Evolutionary conservation across 257 asterid genomes (phyloP), one percentile per base, ranked within the genome.

Genomic region (Penstemon eatonii): DNA sequence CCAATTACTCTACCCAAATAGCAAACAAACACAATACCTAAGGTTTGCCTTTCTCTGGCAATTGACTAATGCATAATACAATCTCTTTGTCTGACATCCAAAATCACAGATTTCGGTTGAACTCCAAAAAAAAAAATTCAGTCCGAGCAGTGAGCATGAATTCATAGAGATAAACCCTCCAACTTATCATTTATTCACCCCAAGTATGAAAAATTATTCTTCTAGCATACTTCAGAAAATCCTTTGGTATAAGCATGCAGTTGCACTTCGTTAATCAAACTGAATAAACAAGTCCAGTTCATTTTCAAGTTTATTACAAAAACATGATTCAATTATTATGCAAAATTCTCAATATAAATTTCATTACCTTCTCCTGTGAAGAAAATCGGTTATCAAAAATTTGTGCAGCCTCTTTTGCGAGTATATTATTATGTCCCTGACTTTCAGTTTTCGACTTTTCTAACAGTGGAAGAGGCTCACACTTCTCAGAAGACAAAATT

Each of bases 291-390:
- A 5, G 11, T 42, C 37, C 55, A 63, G 50, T 63, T 7, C 40
- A 63, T 42, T 11, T 43, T 58, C 66, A 55, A 11, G 13, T 65
- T 40, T 12, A 67, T 43, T 56, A 15, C 63, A 25, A 25, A 25
- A 3, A 44, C 18, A 59, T 8, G 11, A 66, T 19, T 37, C 51
- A 13, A 33, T 8, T 64, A 51, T 33, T 9, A 42, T 15, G 44
- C 70, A 15, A 41, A 58, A 44, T 12, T 19, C 13, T 12, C n/a
- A 5, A 4, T 58, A 47, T 13, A 56, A 50, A 69, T 15, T 33
- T 66, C 41, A 19, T 52, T 80, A 93, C 99, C 97, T 88, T 93
- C 85, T 90, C 84, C 65, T 87, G 95, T 55, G 72, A 89, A 56
- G 96, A 59, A 71, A 88, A 74, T 45, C 80, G 83, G 73, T 83